Conservation (phyloP, 2,329 filamentous ascomycete species). For the Hymenoscyphus fraxineus region DNA sequence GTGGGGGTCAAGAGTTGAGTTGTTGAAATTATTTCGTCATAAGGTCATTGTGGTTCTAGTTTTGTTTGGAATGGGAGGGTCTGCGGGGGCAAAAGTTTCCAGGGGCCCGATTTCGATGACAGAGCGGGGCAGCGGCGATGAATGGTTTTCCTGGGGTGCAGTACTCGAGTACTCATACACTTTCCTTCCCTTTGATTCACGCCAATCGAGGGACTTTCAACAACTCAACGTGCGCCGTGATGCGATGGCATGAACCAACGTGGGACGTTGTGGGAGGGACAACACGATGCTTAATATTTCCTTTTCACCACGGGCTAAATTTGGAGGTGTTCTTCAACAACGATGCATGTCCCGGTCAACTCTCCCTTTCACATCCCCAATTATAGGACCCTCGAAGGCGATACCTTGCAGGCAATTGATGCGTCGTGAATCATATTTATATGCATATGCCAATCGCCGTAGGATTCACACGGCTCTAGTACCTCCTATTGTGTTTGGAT, state of each 20-base stretch:
- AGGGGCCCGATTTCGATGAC: not conserved
- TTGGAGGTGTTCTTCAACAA: not conserved
- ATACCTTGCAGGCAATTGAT: not conserved
- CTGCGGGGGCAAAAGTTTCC: constrained; percentile 9
- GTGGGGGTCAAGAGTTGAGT: not conserved
- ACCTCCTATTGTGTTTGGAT: constrained; percentile 61
- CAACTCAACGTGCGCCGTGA: constrained; percentile 17
- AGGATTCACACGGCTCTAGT: constrained; percentile 23
- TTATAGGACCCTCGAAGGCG: not conserved
- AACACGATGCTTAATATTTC: constrained; percentile 18
- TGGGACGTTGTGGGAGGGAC: constrained; percentile 6
- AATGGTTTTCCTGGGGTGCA: not conserved
- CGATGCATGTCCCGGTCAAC: not conserved
- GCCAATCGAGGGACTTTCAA: constrained; percentile 10
- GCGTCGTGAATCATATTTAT: not conserved
- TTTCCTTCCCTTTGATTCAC: constrained; percentile 4
- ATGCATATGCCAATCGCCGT: constrained; percentile 14
- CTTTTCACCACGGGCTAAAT: constrained; percentile 8
- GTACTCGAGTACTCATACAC: not conserved
- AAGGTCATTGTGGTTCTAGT: constrained; percentile 17
- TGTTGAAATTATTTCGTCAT: not conserved
- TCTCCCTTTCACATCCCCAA: not conserved
- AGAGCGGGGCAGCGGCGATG: constrained; percentile 6
- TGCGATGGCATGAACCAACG: constrained; percentile 5
- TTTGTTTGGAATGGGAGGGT: not conserved